These are phyloP conservation scores for Lentinula aciculospora DNA, from an alignment of 768 basidiomycete species.

Conservation along the genomic window DNA sequence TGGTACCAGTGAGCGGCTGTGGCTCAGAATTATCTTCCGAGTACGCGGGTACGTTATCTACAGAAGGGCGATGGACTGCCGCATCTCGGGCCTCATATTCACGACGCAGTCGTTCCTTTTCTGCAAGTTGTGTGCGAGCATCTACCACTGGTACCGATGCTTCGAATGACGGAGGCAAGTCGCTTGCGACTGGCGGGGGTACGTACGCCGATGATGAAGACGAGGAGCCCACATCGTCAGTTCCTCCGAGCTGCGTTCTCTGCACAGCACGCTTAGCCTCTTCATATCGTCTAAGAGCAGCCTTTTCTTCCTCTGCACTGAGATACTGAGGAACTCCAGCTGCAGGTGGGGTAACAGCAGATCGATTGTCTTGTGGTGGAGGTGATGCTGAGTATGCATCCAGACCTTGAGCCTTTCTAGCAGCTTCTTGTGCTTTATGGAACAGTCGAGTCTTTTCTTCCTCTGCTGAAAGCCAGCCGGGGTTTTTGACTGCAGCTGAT, in stretches of 20 bases:
- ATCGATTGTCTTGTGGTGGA: slow-evolving; percentile 14
- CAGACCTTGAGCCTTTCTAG: slow-evolving; percentile 46
- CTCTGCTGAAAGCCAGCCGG: slow-evolving; percentile 39
- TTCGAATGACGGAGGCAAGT: slow-evolving; percentile 53
- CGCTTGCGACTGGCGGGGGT: slow-evolving; percentile 21
- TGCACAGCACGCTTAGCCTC: slow-evolving; percentile 71
- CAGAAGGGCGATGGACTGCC: slow-evolving; percentile 23
- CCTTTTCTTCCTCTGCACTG: slow-evolving; percentile 74
- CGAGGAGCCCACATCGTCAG: slow-evolving; percentile 19
- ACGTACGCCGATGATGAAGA: slow-evolving; percentile 22
- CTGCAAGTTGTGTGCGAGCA: slow-evolving; percentile 37
- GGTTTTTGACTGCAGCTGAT: not conserved
- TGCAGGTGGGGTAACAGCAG: slow-evolving; percentile 16
- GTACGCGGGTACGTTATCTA: slow-evolving; percentile 18
- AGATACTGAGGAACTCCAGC: slow-evolving; percentile 39
- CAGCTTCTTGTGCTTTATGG: slow-evolving; percentile 63
- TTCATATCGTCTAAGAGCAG: slow-evolving; percentile 58
- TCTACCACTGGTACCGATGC: slow-evolving; percentile 26
- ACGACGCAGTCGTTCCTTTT: slow-evolving; percentile 66
- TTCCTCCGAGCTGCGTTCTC: slow-evolving; percentile 38
- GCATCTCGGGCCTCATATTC: slow-evolving; percentile 66
- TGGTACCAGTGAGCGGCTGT: slow-evolving; percentile 11
- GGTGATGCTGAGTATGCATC: slow-evolving; percentile 17
- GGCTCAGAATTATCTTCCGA: slow-evolving; percentile 20
- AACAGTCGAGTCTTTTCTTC: slow-evolving; percentile 73